Evolutionary conservation across 2,329 filamentous ascomycete species (phyloP).

Genomic region (Neopestalotiopsis sp.): DNA sequence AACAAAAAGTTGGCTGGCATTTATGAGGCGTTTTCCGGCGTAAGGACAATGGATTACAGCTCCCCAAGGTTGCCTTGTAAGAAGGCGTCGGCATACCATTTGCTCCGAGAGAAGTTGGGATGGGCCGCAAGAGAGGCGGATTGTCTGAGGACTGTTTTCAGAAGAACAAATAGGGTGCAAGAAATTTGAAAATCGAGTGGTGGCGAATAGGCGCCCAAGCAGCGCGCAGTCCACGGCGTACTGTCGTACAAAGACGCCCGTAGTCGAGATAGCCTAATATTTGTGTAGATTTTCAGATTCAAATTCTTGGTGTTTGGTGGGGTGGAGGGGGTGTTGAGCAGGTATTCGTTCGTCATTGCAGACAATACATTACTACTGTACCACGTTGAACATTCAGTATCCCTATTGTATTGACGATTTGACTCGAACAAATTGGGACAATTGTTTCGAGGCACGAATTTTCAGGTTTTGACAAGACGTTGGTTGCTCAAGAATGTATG

Average conservation of each 20-base stretch:
- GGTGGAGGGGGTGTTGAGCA: neutral
- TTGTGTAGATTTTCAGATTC: neutral
- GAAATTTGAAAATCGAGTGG: neutral
- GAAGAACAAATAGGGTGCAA: neutral
- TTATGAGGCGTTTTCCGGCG: neutral
- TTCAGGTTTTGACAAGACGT: neutral
- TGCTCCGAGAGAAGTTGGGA: too few species aligned
- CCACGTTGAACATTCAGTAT: too few species aligned
- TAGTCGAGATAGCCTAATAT: neutral
- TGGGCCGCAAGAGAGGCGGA: too few species aligned
- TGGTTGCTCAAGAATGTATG: neutral
- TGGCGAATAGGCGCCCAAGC: neutral
- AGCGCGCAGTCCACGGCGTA: neutral
- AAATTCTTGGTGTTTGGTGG: neutral
- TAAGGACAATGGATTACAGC: neutral
- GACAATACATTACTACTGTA: neutral
- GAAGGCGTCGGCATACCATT: too few species aligned
- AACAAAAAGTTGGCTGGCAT: neutral
- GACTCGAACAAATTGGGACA: too few species aligned
- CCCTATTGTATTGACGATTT: too few species aligned
- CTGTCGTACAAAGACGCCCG: neutral
- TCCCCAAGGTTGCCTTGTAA: too few species aligned
- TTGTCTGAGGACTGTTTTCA: neutral
- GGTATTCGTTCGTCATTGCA: neutral
- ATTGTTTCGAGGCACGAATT: too few species aligned